Evolutionary conservation across 495 filamentous ascomycete genomes (phyloP), one percentile per base, ranked within the genome.

Genomic region (Pyronema domesticum): DNA sequence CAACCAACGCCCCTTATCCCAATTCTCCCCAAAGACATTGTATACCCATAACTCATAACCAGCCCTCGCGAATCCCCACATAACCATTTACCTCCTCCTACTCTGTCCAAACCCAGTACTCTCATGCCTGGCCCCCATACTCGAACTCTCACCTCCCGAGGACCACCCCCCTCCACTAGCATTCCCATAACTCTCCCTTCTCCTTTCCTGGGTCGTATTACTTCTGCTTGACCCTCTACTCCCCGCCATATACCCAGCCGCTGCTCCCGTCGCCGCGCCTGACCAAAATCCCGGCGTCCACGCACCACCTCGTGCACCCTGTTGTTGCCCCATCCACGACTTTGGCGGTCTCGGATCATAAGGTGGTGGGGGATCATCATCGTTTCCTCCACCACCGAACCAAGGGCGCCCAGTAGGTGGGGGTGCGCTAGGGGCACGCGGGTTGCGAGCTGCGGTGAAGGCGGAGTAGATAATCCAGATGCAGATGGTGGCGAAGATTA

Each of bases 91-190:
- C 60, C 89, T 76, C 54, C 91, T 74, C 55, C 75, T 79, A 0
- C 88, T 94, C 10, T 85, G 86, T 6, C 91, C 91, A 70, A 93
- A 96, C 0, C 91, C 91, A 6, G 88, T 94, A 58, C 82, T 87
- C 55, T 85, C 76, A 59, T 85, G 76, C 54, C 79, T 78, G 7
- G 77, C 62, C 14, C 69, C 68, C 9, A 74, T 72, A 57, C 74
- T 74, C n/a, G 76, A 72, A 15, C 72, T 59, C 52, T 74, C 71
- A 17, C 59, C 65, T 37, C 66, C 65, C 59, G 56, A 65, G 37
- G 18, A 57, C 57, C 23, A 46, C 52, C 40, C 37, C 6, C 40
- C 39, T 37, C 59, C 55, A 42, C 65, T 54, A 5, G 58, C 56
- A 40, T 58, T 48, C 23, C 56, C 43, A 51, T 62, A 48, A 54